Evolutionary conservation across 805 yeast genomes (phyloP), one percentile per base, ranked within the genome.

Genomic region (Candida caryicola): DNA sequence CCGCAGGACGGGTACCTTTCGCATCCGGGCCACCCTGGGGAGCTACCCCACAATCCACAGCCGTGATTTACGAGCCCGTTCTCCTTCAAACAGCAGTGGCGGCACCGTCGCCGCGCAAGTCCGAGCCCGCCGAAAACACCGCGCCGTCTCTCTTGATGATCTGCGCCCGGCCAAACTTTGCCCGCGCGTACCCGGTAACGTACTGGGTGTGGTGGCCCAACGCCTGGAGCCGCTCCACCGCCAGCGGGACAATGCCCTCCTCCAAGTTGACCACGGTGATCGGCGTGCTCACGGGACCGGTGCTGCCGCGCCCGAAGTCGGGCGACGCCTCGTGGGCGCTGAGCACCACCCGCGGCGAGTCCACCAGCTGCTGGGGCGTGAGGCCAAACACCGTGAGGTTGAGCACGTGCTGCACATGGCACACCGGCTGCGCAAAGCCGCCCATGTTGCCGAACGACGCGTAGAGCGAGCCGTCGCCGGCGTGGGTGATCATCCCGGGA

Each of bases 371-470:
- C 59, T 86, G 95, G 2, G 91, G 86, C 37, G 76, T 73, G 50
- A 80, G 59, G 0, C 79, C 80, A 55, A 81, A 85, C 9, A 79
- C 52, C 2, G 73, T 50, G 70, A 85, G 57, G 55, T 86, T 85
- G 44, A 85, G 59, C 27, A 76, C 81, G 26, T 83, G 90, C 56
- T 84, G 91, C 5, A 85, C 79, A 49, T 85, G 95, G 2, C 90
- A 90, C 50, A 83, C 87, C 2, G 95, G 95, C 57, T 86, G 95
- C 66, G 81, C 84, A 63, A 79, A 85, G 0, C 91, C 95, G 13
- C 95, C 95, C 88, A 84, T 85, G 44, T 82, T 85, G 34, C 91
- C 93, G 49, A 72, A 81, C n/a, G 82, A 63, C 1, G 89, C 88
- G 51, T 71, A 80, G n/a, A 85, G 59, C 4, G 53, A 49, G 14